A percentile compares a stretch with the other conserved stretches of the same genome.
Evolutionary conservation across 352 stramenopile species (phyloP).

Genomic region (Pythium plurisporium): DNA sequence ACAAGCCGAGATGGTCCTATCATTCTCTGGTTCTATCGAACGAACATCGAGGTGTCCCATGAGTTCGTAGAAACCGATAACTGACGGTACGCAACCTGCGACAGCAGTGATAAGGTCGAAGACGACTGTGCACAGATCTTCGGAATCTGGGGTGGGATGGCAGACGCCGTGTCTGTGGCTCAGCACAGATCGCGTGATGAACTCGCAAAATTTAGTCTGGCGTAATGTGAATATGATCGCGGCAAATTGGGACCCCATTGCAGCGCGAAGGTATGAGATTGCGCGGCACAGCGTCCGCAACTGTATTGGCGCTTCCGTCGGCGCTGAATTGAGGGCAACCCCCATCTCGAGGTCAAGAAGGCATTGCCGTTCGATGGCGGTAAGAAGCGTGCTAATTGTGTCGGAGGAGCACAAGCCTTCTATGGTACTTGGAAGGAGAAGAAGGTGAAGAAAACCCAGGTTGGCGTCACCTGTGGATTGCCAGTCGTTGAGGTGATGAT

Average conservation of each 20-base stretch:
- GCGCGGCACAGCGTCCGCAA: not conserved
- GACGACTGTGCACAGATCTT: slow-evolving; percentile 13
- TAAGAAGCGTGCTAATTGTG: not conserved
- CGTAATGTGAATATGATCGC: not conserved
- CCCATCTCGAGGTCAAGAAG: slow-evolving; percentile 1
- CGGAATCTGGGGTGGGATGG: not conserved
- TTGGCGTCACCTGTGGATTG: not conserved
- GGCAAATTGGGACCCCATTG: not conserved
- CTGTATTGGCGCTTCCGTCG: not conserved
- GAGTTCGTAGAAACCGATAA: slow-evolving; percentile 9
- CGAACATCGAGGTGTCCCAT: not conserved
- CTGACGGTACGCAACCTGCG: slow-evolving; percentile 10
- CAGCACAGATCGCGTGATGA: not conserved
- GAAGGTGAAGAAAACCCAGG: not conserved
- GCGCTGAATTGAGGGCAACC: slow-evolving; percentile 6
- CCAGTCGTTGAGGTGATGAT: not conserved
- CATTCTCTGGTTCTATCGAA: not conserved
- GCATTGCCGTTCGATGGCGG: not conserved
- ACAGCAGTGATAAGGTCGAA: slow-evolving; percentile 7
- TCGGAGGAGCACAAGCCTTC: not conserved
- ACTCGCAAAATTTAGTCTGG: not conserved
- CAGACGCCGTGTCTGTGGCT: slow-evolving; percentile 6
- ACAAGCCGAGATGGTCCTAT: slow-evolving; percentile 11
- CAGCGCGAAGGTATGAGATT: slow-evolving; percentile 1
- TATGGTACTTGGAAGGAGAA: not conserved